Conservation (phyloP, 2,329 filamentous ascomycete genomes). For the Periconia sp. region DNA sequence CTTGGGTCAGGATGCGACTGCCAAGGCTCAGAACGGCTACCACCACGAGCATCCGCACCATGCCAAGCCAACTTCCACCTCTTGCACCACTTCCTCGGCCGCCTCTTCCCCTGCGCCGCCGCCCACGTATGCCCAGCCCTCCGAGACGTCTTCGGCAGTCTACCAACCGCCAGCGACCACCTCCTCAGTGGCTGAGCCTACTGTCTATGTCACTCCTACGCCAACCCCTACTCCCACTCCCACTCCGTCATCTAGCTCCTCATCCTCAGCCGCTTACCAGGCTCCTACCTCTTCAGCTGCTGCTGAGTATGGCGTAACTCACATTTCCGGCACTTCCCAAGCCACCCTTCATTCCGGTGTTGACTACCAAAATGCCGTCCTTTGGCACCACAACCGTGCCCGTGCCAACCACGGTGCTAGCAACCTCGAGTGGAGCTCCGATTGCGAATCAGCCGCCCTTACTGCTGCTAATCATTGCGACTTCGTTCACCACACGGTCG, state of each 20-base stretch:
- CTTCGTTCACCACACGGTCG: constrained; percentile 66
- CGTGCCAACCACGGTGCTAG: constrained; percentile 79
- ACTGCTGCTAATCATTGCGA: constrained; percentile 74
- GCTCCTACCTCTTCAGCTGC: constrained; percentile 15
- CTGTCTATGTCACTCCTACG: background rate
- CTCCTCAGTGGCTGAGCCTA: no score
- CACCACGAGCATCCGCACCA: constrained; percentile 3
- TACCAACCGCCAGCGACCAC: no score
- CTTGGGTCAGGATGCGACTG: background rate
- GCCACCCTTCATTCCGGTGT: constrained; percentile 28
- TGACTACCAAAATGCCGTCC: constrained; percentile 37
- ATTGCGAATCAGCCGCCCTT: constrained; percentile 62
- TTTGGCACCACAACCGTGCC: constrained; percentile 85
- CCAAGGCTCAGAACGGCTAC: background rate
- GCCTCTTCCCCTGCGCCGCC: background rate
- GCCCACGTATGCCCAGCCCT: background rate
- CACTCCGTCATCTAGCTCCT: constrained; percentile 5
- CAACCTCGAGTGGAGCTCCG: constrained; percentile 71
- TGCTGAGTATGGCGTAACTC: constrained; percentile 14
- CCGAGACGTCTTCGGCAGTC: no score
- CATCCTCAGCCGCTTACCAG: constrained; percentile 1
- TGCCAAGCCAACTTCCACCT: constrained; percentile 1
- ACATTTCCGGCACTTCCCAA: constrained; percentile 28
- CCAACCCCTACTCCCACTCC: constrained; percentile 3
- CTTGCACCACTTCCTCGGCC: background rate